Evolutionary conservation across 306 rosid species (phyloP).

Genomic region (Quercus ilex): DNA sequence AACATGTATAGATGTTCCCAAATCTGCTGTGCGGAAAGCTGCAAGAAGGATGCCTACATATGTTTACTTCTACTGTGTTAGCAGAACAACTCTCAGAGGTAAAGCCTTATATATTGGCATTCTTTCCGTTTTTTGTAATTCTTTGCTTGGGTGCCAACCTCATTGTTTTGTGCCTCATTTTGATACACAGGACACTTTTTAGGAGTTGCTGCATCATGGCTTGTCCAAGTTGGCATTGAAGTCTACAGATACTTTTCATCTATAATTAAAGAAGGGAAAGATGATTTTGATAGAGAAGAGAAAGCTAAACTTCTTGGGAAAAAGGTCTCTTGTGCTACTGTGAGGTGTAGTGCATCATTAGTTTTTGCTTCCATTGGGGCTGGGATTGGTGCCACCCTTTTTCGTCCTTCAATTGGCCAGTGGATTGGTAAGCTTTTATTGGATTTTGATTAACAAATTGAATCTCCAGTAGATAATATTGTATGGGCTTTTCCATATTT

Average conservation of each 20-base stretch:
- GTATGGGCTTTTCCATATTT: neutral
- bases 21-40: constrained; percentile 76
- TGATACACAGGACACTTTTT: constrained; percentile 51
- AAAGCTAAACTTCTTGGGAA: constrained; percentile 34
- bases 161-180: constrained; percentile 17
- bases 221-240: constrained; percentile 69
- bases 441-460: neutral
- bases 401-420: constrained; percentile 69
- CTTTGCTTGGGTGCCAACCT: constrained; percentile 14
- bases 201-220: constrained; percentile 83
- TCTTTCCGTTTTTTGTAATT: neutral
- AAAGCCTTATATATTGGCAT: neutral
- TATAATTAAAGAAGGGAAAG: constrained; percentile 27
- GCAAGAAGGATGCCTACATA: constrained; percentile 54
- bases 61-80: constrained; percentile 53
- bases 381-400: constrained; percentile 65
- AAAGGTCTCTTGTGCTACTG: constrained; percentile 47
- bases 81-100: constrained; percentile 84
- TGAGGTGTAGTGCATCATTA: constrained; percentile 62
- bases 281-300: constrained; percentile 29
- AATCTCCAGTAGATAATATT: neutral
- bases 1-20: constrained; percentile 54
- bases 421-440: constrained; percentile 65
- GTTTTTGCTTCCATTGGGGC: constrained; percentile 81
- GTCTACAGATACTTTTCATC: constrained; percentile 36